phyloP scores from a whole-genome alignment of 345 rosid species.

The Raphanus raphanistrum region DNA sequence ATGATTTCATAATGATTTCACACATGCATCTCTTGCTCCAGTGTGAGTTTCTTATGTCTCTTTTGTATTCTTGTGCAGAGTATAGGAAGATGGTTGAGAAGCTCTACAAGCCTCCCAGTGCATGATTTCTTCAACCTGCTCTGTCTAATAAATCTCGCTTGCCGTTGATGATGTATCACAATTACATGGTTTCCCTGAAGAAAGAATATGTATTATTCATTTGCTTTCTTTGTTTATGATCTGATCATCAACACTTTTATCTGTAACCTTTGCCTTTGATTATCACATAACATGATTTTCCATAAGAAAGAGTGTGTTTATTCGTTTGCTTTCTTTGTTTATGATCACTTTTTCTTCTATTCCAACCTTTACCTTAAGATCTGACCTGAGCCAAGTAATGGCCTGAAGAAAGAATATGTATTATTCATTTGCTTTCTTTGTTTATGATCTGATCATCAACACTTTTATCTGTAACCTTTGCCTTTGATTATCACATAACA shows the following conservation, averaged over 20 bases:
- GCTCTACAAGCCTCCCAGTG: slow-evolving; percentile 52
- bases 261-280: slow-evolving; percentile 2
- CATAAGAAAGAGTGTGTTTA: slow-evolving; percentile 7
- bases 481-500: not conserved
- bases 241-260: slow-evolving; percentile 1
- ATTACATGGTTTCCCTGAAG: not conserved
- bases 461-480: slow-evolving; percentile 14
- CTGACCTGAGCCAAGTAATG: slow-evolving; percentile 23
- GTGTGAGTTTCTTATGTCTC: slow-evolving; percentile 14
- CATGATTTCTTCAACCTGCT: slow-evolving; percentile 34
- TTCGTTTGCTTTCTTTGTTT: slow-evolving; percentile 10
- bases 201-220: slow-evolving; percentile 6
- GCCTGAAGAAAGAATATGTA: not conserved
- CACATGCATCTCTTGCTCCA: not conserved
- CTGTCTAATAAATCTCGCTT: not conserved
- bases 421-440: slow-evolving; percentile 20
- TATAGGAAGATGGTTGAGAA: slow-evolving; percentile 70
- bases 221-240: slow-evolving; percentile 13
- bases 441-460: not conserved
- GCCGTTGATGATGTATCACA: not conserved
- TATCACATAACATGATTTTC: not conserved
- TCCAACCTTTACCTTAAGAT: not conserved
- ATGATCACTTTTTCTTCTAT: too few relatives aligned
- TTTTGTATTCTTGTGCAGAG: slow-evolving; percentile 40
- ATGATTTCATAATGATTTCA: not conserved